Base-by-base conservation (phyloP, 1,139 yeast species). In the Nematodospora anomalae region DNA sequence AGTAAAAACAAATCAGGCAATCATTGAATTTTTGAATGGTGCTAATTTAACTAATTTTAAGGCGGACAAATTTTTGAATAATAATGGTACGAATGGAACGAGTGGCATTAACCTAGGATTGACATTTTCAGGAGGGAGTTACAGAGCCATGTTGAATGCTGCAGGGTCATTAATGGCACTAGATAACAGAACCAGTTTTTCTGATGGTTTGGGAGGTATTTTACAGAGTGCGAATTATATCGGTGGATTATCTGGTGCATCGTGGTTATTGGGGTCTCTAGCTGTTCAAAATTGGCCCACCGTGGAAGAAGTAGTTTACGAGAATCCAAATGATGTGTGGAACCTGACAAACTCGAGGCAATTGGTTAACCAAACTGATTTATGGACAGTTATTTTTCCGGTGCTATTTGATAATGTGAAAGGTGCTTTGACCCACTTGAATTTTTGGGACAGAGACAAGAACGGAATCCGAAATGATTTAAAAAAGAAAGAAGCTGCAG, bases 61-160 rank as follows among this genome's bases (percentile, higher is more conserved):
- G 48, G 74, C 78, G 2, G 63, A 60, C 13, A 49, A 54, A 3
- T 80, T 78, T 49, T 49, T 82, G 41, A 40, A 46, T 40, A 42
- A 52, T 16, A 40, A 55, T 34, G 46, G 51, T 12, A 47, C 51
- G 9, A 48, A 52, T 55, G 62, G 39, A 50, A 64, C 58, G 43
- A 45, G 58, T 30, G 62, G 73, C 21, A 67, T 76, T 37, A 71
- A 64, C 34, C 69, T 87, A 37, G 96, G 83, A 3, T 54, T 88
- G 14, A 89, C 95, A 3, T 83, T 86, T 53, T 80, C 92, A 4
- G 97, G 97, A 27, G 97, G 97, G 51, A 95, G 96, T 3, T 88
- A 86, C 61, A 74, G 97, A 41, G 95, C 96, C 35, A 86, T 88
- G 96, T 63, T 88, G 28, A 63, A 71, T 38, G 96, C 96, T n/a